phyloP scores from a whole-genome alignment of 345 rosid genomes.

The Cochlearia excelsa region DNA sequence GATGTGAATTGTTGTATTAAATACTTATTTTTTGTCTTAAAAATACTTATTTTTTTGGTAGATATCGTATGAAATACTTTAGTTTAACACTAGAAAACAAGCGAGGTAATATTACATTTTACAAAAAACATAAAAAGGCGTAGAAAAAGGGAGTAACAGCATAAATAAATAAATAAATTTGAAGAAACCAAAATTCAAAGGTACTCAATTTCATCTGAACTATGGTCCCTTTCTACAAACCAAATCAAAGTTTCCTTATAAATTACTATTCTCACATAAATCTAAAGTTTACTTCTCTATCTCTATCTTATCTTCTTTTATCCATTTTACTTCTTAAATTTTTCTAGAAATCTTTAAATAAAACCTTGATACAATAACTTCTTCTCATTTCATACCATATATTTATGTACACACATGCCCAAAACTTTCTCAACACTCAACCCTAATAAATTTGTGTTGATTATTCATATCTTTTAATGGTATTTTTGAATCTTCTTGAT shows the following conservation, averaged over 20 bases:
- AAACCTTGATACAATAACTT: slow-evolving; percentile 4
- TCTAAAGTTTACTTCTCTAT: slow-evolving; percentile 17
- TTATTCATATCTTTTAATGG: slow-evolving; percentile 26
- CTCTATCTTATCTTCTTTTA: slow-evolving; percentile 2
- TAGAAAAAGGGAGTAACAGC: slow-evolving; percentile 18
- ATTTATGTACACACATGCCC: slow-evolving; percentile 62
- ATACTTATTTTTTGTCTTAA: too few relatives aligned
- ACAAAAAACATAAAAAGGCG: neutral
- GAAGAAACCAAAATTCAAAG: slow-evolving; percentile 34
- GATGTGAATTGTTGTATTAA: too few relatives aligned
- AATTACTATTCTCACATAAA: slow-evolving; percentile 14
- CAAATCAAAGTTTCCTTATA: slow-evolving; percentile 28
- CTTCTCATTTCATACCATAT: slow-evolving; percentile 39
- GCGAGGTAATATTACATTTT: neutral
- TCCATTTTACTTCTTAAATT: slow-evolving; percentile 1
- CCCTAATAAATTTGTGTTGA: slow-evolving; percentile 36
- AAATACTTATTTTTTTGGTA: too few relatives aligned
- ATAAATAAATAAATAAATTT: slow-evolving; percentile 2
- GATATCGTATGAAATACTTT: too few relatives aligned
- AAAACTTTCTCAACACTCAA: slow-evolving; percentile 53
- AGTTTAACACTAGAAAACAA: too few relatives aligned
- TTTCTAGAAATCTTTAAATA: slow-evolving; percentile 9
- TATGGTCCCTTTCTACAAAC: slow-evolving; percentile 28
- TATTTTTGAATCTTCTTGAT: slow-evolving; percentile 18
- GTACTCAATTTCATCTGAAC: slow-evolving; percentile 32